Evolutionary conservation across 495 filamentous ascomycete species (phyloP), one percentile per base, ranked within the genome.

Genomic region (Talaromyces ruber): DNA sequence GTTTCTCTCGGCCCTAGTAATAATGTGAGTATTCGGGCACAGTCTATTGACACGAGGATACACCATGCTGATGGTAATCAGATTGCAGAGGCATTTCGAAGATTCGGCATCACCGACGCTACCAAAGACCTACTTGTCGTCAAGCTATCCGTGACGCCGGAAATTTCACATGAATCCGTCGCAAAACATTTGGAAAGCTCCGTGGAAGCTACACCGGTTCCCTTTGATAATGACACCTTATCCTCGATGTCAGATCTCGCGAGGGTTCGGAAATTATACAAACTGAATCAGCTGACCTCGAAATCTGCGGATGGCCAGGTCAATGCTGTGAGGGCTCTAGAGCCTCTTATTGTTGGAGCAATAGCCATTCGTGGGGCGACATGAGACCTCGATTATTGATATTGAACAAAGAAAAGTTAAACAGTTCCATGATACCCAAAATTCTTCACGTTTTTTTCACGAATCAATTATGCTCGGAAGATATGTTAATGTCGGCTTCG

Each of bases 11-110:
- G 84, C 58, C 81, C 88, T 0, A 91, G 89, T 56, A 97, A 93
- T 65, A 98, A 98, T 74, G 93, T 94, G 68, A 68, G 21, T 64
- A 6, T 21, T 14, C 11, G 22, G 12, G 5, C 1, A 21, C 29
- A 8, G 43, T 4, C 21, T 61, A 16, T 32, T 59, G 5, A 21
- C 37, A 11, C 22, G n/a, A 29, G 14, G 28, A 28, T 6, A 9
- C 5, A 12, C 18, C 9, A 6, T 56, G 61, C 72, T 75, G 63
- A 79, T 64, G 26, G 25, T 50, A 8, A 22, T 39, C 68, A 97
- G 92, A 97, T 98, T 66, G 82, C 91, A 47, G 91, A 96, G 65
- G 86, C 91, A 5, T 97, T 97, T 75, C 86, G 90, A 26, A 86
- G 86, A 60, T 95, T 94, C 68, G 94, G 94, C 50, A 87, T 97